These are phyloP conservation scores for Trametopsis cervina DNA, from an alignment of 768 basidiomycete species.

Conservation along the genomic window DNA sequence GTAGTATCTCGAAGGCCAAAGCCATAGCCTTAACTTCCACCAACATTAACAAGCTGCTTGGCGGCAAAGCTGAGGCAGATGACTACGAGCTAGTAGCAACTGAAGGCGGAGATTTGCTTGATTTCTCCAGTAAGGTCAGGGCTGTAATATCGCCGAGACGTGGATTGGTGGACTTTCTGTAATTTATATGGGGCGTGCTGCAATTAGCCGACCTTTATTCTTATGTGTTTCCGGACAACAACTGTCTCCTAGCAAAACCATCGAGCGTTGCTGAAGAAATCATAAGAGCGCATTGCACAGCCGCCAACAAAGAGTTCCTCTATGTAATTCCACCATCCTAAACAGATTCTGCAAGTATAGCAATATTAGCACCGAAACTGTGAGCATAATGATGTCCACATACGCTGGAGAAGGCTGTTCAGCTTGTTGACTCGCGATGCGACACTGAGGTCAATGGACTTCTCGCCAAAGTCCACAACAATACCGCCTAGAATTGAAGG, in stretches of 20 bases:
- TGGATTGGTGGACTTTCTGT: constrained; percentile 26
- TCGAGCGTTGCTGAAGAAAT: not conserved
- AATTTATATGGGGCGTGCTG: not conserved
- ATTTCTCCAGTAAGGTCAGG: constrained; percentile 29
- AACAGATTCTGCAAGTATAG: constrained; percentile 14
- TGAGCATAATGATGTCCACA: constrained; percentile 21
- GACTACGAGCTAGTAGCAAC: constrained; percentile 25
- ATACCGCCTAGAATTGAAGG: constrained; percentile 87
- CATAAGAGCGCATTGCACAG: not conserved
- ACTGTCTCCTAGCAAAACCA: too few species aligned
- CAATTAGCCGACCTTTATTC: not conserved
- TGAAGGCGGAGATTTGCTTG: constrained; percentile 27
- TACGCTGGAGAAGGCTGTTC: constrained; percentile 82
- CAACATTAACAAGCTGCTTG: constrained; percentile 50
- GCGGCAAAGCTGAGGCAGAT: constrained; percentile 21
- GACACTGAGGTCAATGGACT: constrained; percentile 94
- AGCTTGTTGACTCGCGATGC: constrained; percentile 91
- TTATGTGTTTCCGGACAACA: not conserved
- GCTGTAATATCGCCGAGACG: constrained; percentile 27
- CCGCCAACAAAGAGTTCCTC: not conserved
- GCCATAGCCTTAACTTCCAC: constrained; percentile 48
- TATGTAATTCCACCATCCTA: constrained; percentile 6
- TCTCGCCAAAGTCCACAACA: constrained; percentile 96
- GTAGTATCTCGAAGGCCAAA: constrained; percentile 27
- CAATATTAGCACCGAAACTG: not conserved